Evolutionary conservation across 345 rosid genomes (phyloP), one percentile per base, ranked within the genome.

Genomic region (Euphorbia pulcherrima): DNA sequence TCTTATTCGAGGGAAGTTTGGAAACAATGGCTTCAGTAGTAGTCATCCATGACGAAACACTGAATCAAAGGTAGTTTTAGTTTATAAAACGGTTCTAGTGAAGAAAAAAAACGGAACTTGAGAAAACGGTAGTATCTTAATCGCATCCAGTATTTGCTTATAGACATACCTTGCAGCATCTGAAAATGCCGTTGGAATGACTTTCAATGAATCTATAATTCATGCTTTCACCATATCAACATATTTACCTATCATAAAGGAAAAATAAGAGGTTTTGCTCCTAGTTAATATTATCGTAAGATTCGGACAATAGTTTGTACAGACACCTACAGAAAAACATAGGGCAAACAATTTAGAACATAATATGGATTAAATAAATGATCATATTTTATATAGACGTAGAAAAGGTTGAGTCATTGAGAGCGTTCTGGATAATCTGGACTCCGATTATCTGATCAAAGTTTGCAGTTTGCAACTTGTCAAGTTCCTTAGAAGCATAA

Each of bases 221-320:
- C 99, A 97, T 5, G 95, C 55, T 66, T 94, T 88, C 39, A 91
- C 84, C 99, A 94, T 94, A 74, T 93, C 98, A 0, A 89, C 96
- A 48, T 93, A 93, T 68, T 89, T 96, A 62, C 96, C 98, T 90
- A 81, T 29, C 11, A 33, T 2, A 50, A 5, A 37, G 3, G 5
- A 20, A 41, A n/a, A 6, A 41, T 41, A 7, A 20, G 9, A n/a
- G 7, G 16, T 28, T n/a, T 1, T n/a, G n/a, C 12, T 59, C 29
- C 39, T 11, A 8, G n/a, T 27, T 2, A 7, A 61, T n/a, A 3
- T 48, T 2, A 11, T 26, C 60, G 2, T 69, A 9, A 37, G 82
- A 73, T 78, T 78, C 21, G 72, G 37, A 81, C 85, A 29, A 75
- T 77, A 26, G 75, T 72, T 17, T 76, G 69, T 14, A 73, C 77